These are phyloP conservation scores for Psilocybe mexicana DNA, from an alignment of 1,284 basidiomycete species.

Conservation along the genomic window DNA sequence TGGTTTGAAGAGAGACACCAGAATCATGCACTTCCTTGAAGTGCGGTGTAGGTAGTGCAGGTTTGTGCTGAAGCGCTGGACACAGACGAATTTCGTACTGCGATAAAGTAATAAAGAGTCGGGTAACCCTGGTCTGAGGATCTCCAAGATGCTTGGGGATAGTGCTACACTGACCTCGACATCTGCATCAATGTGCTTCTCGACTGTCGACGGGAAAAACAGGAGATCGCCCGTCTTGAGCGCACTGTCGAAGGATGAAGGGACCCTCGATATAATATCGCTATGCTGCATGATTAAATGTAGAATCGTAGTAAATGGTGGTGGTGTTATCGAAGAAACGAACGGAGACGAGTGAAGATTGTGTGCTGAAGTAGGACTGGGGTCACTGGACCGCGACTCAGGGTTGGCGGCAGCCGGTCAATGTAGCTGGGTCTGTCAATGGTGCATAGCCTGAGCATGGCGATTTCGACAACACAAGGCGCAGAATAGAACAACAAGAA, in stretches of 20 bases:
- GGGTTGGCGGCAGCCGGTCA: too few species aligned
- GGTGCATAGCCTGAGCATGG: too few species aligned
- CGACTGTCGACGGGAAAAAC: conserved; percentile 74
- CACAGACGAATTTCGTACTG: conserved; percentile 85
- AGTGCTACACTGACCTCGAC: conserved; percentile 52
- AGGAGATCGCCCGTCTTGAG: conserved; percentile 67
- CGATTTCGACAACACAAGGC: too few species aligned
- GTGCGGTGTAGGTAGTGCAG: conserved; percentile 47
- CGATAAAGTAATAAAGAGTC: not conserved
- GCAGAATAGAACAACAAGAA: too few species aligned
- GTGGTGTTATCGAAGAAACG: not conserved
- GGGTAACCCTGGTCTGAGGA: too few species aligned
- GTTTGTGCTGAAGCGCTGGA: conserved; percentile 79
- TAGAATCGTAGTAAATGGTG: not conserved
- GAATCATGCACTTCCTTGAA: conserved; percentile 36
- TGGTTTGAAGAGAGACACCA: conserved; percentile 23
- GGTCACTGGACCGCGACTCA: too few species aligned
- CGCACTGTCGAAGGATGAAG: conserved; percentile 61
- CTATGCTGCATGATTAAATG: conserved; percentile 34
- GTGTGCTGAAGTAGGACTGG: not conserved
- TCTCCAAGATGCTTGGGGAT: not conserved
- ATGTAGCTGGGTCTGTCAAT: too few species aligned
- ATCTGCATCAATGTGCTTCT: conserved; percentile 58
- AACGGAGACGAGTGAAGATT: not conserved
- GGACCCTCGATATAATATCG: conserved; percentile 63